Percentiles rank a stretch among this genome's conserved stretches.
phyloP scores from a whole-genome alignment of 768 basidiomycete genomes.

The Lepiota venenata region DNA sequence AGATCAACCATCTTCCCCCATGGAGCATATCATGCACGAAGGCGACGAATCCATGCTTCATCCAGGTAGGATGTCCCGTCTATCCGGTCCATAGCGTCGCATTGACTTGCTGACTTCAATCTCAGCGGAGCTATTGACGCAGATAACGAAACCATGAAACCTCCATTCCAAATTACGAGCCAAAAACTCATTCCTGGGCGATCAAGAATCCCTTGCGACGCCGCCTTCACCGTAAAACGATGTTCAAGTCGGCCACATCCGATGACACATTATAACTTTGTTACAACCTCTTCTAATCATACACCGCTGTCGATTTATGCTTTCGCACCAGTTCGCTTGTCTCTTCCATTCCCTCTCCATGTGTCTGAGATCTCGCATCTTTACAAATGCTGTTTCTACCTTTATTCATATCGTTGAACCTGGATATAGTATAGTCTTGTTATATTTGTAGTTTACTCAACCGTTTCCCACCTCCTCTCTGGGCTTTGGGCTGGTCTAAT shows the following conservation, averaged over 20 bases:
- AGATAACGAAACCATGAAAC: constrained; percentile 1
- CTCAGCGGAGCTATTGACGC: constrained; percentile 8
- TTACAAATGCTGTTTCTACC: neutral
- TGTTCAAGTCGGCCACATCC: neutral
- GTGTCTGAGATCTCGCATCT: neutral
- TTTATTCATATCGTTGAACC: constrained; percentile 3
- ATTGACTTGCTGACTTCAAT: neutral
- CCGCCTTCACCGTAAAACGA: neutral
- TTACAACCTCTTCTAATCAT: neutral
- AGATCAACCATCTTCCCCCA: constrained; percentile 1
- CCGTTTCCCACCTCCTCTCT: neutral
- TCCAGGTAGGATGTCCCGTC: constrained; percentile 5
- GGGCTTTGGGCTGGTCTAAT: neutral
- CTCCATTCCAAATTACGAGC: neutral
- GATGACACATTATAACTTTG: neutral
- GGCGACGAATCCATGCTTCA: constrained; percentile 8
- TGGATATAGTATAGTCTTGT: constrained; percentile 8
- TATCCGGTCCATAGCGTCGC: neutral
- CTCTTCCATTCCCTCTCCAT: neutral
- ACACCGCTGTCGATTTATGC: constrained; percentile 6
- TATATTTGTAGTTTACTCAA: neutral
- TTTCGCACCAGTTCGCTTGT: neutral
- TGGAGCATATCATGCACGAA: constrained; percentile 7
- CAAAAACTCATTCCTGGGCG: neutral
- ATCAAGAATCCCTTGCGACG: neutral